These are phyloP conservation scores for Pulveroboletus ridleyi DNA, from an alignment of 1,284 basidiomycete species.

Conservation along the genomic window DNA sequence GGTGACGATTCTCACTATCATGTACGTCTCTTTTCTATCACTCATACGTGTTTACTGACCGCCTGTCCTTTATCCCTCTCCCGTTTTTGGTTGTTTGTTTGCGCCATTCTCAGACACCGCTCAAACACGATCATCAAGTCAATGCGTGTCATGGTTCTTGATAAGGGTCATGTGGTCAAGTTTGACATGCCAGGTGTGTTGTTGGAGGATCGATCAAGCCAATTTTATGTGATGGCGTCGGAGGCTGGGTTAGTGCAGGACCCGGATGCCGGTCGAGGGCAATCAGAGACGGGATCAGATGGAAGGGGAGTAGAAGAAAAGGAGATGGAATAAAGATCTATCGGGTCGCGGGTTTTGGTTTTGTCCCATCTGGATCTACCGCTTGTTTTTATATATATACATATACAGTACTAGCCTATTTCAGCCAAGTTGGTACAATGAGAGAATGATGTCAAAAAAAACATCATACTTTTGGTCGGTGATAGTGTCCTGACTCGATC, in stretches of 20 bases:
- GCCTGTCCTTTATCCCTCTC: too few relatives aligned
- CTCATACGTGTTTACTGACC: neutral
- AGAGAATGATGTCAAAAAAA: too few relatives aligned
- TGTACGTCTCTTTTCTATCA: conserved; percentile 47
- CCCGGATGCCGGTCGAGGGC: neutral
- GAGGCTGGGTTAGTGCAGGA: conserved; percentile 36
- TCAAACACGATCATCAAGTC: conserved; percentile 93
- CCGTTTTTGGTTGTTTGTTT: too few relatives aligned
- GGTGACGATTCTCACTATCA: conserved; percentile 89
- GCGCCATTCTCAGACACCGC: conserved; percentile 65
- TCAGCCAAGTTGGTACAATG: too few relatives aligned
- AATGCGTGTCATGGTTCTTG: conserved; percentile 86
- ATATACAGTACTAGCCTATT: too few relatives aligned
- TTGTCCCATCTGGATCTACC: too few relatives aligned
- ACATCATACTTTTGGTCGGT: too few relatives aligned
- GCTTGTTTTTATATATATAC: too few relatives aligned
- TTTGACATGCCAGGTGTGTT: conserved; percentile 35
- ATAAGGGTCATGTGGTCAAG: conserved; percentile 63
- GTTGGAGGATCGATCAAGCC: conserved; percentile 30
- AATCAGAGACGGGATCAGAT: neutral
- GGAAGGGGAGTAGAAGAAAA: neutral
- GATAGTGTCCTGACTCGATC: too few relatives aligned
- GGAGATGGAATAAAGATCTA: neutral
- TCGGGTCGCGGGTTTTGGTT: too few relatives aligned
- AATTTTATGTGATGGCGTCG: conserved; percentile 37